Base-by-base conservation (phyloP, 441 rosid species). In the Isatis lusitanica region DNA sequence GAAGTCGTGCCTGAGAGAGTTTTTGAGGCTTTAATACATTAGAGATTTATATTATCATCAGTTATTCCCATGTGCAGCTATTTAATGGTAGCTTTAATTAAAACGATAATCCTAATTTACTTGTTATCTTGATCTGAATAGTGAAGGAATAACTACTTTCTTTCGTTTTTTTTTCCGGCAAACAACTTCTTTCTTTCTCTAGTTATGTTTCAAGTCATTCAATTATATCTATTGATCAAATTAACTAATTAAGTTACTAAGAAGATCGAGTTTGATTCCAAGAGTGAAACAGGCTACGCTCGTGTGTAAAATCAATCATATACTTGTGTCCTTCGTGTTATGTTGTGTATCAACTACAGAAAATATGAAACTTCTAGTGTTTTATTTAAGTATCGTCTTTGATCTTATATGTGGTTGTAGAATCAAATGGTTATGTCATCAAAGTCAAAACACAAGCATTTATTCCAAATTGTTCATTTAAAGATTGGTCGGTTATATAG, bases 31-130 rank as follows among this genome's bases (percentile, higher is more conserved):
- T n/a, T n/a, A n/a, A n/a, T n/a, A n/a, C n/a, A n/a, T n/a, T n/a
- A n/a, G n/a, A n/a, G n/a, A n/a, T n/a, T n/a, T n/a, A n/a, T n/a
- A n/a, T 76, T 75, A 76, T 28, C 79, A 63, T 63, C 21, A 56
- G 75, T 76, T 70, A 69, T 39, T 70, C 56, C 75, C 79, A 76
- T 76, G 79, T 76, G 79, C 63, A 70, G 66, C 24, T 70, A 57
- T 76, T 70, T 47, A 63, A 70, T 70, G 70, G n/a, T 70, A 70
- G 67, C 66, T 47, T 63, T 63, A 40, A n/a, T n/a, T n/a, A n/a
- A 75, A 62, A 68, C 21, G 70, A 74, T 72, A 35, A 38, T 31
- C 21, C 3, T 62, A 17, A 55, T 71, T 40, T 72, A 43, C 28
- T 28, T 74, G 17, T 59, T 58, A 46, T 74, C 66, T 42, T 67